These are phyloP conservation scores for Paecilomyces sp. DNA, from an alignment of 2,329 filamentous ascomycete genomes.

Conservation along the genomic window DNA sequence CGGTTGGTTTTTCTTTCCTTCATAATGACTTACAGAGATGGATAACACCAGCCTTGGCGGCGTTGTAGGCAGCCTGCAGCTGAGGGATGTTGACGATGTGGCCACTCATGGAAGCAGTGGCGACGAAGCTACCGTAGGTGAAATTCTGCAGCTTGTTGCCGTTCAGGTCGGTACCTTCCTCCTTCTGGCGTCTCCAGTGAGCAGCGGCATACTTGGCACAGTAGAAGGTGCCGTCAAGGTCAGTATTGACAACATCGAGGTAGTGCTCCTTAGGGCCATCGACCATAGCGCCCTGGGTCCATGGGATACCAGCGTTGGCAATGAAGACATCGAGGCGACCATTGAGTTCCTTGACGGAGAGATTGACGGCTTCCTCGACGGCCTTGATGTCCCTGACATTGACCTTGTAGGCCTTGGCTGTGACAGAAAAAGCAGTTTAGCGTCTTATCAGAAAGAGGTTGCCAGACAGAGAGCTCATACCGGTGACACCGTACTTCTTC, in stretches of 20 bases:
- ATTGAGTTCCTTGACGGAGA: slow-evolving; percentile 56
- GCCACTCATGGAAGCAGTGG: slow-evolving; percentile 71
- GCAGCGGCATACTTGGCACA: slow-evolving; percentile 63
- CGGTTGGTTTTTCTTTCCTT: slow-evolving; percentile 47
- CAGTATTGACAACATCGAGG: slow-evolving; percentile 60
- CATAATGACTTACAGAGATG: slow-evolving; percentile 35
- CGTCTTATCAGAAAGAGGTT: background rate
- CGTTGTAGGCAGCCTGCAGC: slow-evolving; percentile 66
- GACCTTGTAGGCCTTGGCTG: slow-evolving; percentile 45
- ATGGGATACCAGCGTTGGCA: slow-evolving; percentile 70
- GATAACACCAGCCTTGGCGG: slow-evolving; percentile 58
- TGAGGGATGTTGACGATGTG: slow-evolving; percentile 74
- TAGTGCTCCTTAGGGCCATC: slow-evolving; percentile 60
- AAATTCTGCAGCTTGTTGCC: slow-evolving; percentile 57
- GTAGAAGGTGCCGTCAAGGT: slow-evolving; percentile 73
- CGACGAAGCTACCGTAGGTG: slow-evolving; percentile 63
- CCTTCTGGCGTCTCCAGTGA: slow-evolving; percentile 64
- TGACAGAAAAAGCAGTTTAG: background rate
- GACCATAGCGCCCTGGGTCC: slow-evolving; percentile 61
- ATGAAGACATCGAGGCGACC: slow-evolving; percentile 71
- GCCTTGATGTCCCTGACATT: slow-evolving; percentile 37
- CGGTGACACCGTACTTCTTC: slow-evolving; percentile 60
- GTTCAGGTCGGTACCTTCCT: slow-evolving; percentile 56
- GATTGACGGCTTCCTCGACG: slow-evolving; percentile 35
- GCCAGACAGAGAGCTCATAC: slow-evolving; percentile 32